Base-by-base conservation (phyloP, 2,329 filamentous ascomycete genomes). In the Aspergillus caelatus region DNA sequence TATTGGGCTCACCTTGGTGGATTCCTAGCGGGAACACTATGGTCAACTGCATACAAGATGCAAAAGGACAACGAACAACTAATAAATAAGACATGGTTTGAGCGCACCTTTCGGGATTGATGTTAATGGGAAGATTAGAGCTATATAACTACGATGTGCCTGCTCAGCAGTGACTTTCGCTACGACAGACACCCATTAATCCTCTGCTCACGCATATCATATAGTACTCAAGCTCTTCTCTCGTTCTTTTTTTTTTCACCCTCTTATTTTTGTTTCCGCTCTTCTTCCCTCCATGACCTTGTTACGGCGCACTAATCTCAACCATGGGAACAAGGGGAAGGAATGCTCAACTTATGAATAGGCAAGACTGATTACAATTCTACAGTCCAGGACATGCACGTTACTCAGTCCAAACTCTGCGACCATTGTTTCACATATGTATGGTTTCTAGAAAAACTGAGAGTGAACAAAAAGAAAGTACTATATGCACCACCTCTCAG, bases 1-100 rank as follows among this genome's bases (percentile, higher is more conserved):
- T 72, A 80, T 58, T 77, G 74, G 60, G 78, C 79, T 16, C 80
- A 82, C 70, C 68, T 81, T 39, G 78, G 78, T 30, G 80, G 80
- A 0, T 79, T 79, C 63, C 65, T 77, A 6, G 68, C 74, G 7
- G 80, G 80, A 48, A 69, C 72, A 2, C 65, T 70, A 9, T 71
- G 65, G 58, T 65, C 66, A 9, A 19, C 60, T 19, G 58, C 52
- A 26, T 65, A 58, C 36, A 68, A 67, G n/a, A 62, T 63, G 16
- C 39, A 7, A 19, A 57, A 59, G 39, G 64, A 67, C 30, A 59
- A 57, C 57, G 62, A 70, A 36, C 57, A 55, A 39, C 61, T 61
- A 41, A 54, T 67, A 52, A 64, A 67, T 39, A 68, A 26, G 60
- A 63, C 59, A 14, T 69, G 65, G 68, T 63, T 63, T 41, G 62